phyloP scores from a whole-genome alignment of 1,284 basidiomycete genomes.

The Coniophora puteana region DNA sequence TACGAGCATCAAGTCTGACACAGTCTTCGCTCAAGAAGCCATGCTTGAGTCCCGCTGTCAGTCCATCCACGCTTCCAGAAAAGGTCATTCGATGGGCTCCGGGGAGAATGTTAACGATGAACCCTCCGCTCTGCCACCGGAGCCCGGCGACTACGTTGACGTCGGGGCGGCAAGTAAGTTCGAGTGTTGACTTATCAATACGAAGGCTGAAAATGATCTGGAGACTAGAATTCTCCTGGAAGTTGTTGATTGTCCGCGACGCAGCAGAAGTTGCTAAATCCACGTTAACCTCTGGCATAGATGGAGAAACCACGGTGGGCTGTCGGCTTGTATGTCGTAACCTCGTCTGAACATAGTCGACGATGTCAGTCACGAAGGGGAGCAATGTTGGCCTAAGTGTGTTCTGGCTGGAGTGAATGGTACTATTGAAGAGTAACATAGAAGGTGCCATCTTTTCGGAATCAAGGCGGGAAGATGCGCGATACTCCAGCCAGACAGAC shows the following conservation, averaged over 20 bases:
- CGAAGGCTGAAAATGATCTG: constrained; percentile 81
- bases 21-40: constrained; percentile 81
- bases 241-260: constrained; percentile 9
- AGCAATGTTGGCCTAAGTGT: constrained; percentile 76
- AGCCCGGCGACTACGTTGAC: constrained; percentile 84
- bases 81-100: constrained; percentile 68
- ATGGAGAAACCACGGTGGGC: constrained; percentile 9
- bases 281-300: neutral
- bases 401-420: constrained; percentile 85
- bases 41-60: constrained; percentile 76
- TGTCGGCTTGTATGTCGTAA: constrained; percentile 40
- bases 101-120: constrained; percentile 73
- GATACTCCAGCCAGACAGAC: constrained; percentile 83
- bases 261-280: too few relatives aligned
- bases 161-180: constrained; percentile 83
- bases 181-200: constrained; percentile 83
- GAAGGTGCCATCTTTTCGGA: constrained; percentile 42
- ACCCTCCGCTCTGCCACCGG: constrained; percentile 90
- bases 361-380: constrained; percentile 77
- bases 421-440: constrained; percentile 69
- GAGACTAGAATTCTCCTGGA: constrained; percentile 43
- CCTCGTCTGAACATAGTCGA: constrained; percentile 60
- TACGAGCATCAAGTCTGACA: constrained; percentile 68
- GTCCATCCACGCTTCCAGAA: constrained; percentile 74
- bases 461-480: constrained; percentile 45